Conservation (phyloP, 495 filamentous ascomycete species). For the Tuber calosporum region DNA sequence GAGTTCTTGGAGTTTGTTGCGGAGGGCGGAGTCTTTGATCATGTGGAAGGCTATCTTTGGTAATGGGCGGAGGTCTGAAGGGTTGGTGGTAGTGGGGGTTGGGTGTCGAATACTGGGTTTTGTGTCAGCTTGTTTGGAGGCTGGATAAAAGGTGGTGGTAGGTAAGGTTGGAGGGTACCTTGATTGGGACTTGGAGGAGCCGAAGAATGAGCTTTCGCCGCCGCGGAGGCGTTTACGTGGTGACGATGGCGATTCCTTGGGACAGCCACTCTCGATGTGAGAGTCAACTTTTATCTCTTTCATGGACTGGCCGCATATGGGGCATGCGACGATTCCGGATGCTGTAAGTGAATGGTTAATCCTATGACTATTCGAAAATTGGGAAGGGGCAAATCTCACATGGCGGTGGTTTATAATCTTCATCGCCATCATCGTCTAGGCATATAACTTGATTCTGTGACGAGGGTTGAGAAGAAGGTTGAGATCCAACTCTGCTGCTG, state of each 20-base stretch:
- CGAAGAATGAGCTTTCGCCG: conserved; percentile 24
- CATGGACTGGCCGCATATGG: conserved; percentile 70
- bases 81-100: not conserved
- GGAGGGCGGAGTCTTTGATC: conserved; percentile 65
- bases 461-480: not conserved
- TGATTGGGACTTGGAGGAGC: conserved; percentile 12
- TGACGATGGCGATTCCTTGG: conserved; percentile 40
- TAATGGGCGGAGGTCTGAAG: conserved; percentile 48
- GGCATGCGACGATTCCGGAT: conserved; percentile 73
- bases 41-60: conserved; percentile 73
- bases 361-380: not conserved
- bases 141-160: conserved; percentile 47
- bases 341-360: conserved; percentile 44
- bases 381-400: conserved; percentile 6
- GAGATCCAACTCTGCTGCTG: not conserved
- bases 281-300: conserved; percentile 63
- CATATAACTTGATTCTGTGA: conserved; percentile 43
- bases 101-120: conserved; percentile 27
- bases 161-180: conserved; percentile 13
- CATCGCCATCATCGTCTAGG: conserved; percentile 42
- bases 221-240: conserved; percentile 36
- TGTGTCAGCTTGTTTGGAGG: conserved; percentile 60
- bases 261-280: conserved; percentile 64
- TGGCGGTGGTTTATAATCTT: conserved; percentile 10
- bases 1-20: conserved; percentile 71